Evolutionary conservation across 495 filamentous ascomycete genomes (phyloP), one percentile per base, ranked within the genome.

Genomic region (Staphylotrichum longicolle): DNA sequence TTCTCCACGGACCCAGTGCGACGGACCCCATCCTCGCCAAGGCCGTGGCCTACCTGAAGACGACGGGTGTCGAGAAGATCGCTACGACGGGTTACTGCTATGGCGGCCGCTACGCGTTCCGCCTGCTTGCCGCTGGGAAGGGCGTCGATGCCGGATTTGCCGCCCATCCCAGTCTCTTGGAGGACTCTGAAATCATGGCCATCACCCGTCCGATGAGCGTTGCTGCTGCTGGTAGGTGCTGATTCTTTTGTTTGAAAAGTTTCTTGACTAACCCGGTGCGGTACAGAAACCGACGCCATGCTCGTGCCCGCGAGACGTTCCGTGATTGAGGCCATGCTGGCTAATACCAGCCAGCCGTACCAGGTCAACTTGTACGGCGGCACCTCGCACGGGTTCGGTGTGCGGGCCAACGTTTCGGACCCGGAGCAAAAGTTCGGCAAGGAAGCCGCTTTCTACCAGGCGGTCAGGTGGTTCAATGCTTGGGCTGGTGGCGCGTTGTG

Each of bases 21-120:
- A 56, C 53, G 30, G 53, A 56, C 10, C 53, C 53, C 53, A 56
- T 56, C 30, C 39, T 56, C 30, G 53, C 39, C 53, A 56, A n/a
- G 30, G 53, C 27, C 3, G 41, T 56, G 27, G 53, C 39, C 0
- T 56, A 56, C 40, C 39, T 56, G 20, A 2, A 45, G 53, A 56
- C 40, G 5, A 56, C 41, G 40, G 53, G 53, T 7, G 53, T 56
- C 40, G 39, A 44, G 14, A 56, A 56, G 53, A 45, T 56, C 12
- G 53, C 53, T 2, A 10, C 41, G 4, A 56, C 53, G 2, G 53
- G 53, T 9, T 56, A 56, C 41, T 56, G 53, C 53, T 56, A 33
- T 12, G 53, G 53, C 7, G 53, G 41, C 40, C 53, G 53, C 15
- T 56, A 56, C 41, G 32, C 53, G 20, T 56, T 56, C 53, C 53